Base-by-base conservation (phyloP, 2,329 filamentous ascomycete genomes). In the Aureobasidium lini region DNA sequence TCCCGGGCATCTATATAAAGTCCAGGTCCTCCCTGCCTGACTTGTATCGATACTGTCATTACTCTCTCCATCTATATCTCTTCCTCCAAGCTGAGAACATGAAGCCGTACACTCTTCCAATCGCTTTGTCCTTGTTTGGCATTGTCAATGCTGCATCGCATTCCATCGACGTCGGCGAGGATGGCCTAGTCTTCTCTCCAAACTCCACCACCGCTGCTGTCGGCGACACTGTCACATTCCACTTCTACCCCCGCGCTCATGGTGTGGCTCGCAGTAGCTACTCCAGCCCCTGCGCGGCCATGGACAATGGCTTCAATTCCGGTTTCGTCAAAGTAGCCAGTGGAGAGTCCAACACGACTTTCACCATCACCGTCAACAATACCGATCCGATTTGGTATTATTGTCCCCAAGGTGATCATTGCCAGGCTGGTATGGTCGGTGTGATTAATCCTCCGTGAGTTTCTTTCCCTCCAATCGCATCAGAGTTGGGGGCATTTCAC, bases 401-500 rank as follows among this genome's bases (percentile, higher is more conserved):
- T 42, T 56, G 49, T 43, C 49, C 60, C 9, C 60, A 60, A 16
- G 57, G 40, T 10, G 53, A 44, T 18, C 47, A 62, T 29, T 62
- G 60, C 15, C 60, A 62, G 16, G 44, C 31, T 36, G 60, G 60
- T n/a, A 60, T 60, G 60, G 60, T 62, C 4, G 60, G 60, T n/a
- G 60, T 56, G 18, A 62, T 62, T 10, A 62, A 62, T 23, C 53
- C 53, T 29, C 48, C 60, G 60, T 62, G 42, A 57, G 57, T 54
- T 10, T 8, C n/a, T 4, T 42, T 42, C 13, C n/a, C 4, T 42
- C 10, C 16, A 23, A 3, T 3, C 23, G 23, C 23, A 23, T 23
- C 23, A 23, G 23, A 23, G 23, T 42, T 42, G 39, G 13, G 32
- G 32, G 34, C 37, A 5, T 29, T 44, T 44, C 8, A 23, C 16